Percentiles rank a stretch among this genome's conserved stretches.
Conservation (phyloP, 805 yeast species). For the Cyberlindnera maritima region DNA sequence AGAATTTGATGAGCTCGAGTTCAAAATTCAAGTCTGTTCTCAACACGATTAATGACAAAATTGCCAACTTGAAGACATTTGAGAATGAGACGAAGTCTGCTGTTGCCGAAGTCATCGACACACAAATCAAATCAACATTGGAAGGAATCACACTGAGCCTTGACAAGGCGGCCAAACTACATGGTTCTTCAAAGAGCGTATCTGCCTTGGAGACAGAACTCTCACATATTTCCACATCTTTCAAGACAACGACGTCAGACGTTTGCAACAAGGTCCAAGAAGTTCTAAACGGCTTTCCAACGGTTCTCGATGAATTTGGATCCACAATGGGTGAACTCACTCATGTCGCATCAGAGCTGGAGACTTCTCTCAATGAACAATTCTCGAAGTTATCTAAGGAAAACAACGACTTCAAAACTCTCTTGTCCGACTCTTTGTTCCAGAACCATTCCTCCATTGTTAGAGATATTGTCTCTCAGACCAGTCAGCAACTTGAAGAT, state of each 20-base stretch:
- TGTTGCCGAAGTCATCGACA: conserved; percentile 15
- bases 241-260: conserved; percentile 21
- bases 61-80: conserved; percentile 24
- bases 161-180: not conserved
- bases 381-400: conserved; percentile 25
- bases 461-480: conserved; percentile 12
- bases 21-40: conserved; percentile 31
- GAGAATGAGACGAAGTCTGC: conserved; percentile 22
- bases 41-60: conserved; percentile 29
- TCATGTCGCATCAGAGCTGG: conserved; percentile 10
- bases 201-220: conserved; percentile 16
- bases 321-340: conserved; percentile 12
- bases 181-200: conserved; percentile 2
- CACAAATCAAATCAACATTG: conserved; percentile 4
- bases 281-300: conserved; percentile 24
- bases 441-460: conserved; percentile 24
- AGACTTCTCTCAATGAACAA: conserved; percentile 16
- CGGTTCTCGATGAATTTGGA: conserved; percentile 21
- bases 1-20: conserved; percentile 31
- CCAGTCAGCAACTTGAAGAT: conserved; percentile 17
- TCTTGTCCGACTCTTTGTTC: conserved; percentile 22
- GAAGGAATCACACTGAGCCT: conserved; percentile 7
- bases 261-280: conserved; percentile 25
- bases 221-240: conserved; percentile 8
- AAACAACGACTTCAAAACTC: conserved; percentile 23